Conservation (phyloP, 148 eudicot genomes). For the Bassia scoparia region DNA sequence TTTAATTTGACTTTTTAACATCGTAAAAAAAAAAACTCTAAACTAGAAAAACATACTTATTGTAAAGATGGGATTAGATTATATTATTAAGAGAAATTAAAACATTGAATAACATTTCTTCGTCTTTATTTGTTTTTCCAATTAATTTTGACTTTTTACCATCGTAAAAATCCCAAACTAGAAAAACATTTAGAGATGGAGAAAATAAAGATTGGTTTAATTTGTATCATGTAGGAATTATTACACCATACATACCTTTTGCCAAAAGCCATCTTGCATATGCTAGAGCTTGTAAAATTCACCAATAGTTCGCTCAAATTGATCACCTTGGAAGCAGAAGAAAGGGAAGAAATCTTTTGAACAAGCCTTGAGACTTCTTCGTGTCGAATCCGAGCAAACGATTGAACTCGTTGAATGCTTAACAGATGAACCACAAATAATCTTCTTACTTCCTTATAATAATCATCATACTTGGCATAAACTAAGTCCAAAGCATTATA, state of each 20-base stretch:
- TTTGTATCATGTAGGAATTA: too few relatives aligned
- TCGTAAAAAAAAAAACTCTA: too few relatives aligned
- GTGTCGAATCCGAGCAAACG: constrained; percentile 15
- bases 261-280: constrained; percentile 33
- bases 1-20: too few relatives aligned
- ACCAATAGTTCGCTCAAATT: constrained; percentile 24
- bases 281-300: constrained; percentile 4
- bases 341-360: constrained; percentile 13
- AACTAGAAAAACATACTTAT: too few relatives aligned
- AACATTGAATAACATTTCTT: too few relatives aligned
- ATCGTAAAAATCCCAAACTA: background rate
- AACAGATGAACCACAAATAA: constrained; percentile 20
- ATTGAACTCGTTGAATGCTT: constrained; percentile 18
- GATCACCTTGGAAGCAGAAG: background rate
- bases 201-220: too few relatives aligned
- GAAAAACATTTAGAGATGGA: background rate
- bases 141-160: too few relatives aligned
- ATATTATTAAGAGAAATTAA: too few relatives aligned
- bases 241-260: constrained; percentile 20
- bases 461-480: constrained; percentile 10
- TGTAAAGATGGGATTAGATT: too few relatives aligned
- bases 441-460: constrained; percentile 21
- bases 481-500: constrained; percentile 24
- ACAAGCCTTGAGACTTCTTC: constrained; percentile 24
- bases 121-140: background rate